Base-by-base conservation (phyloP, 2,329 filamentous ascomycete genomes). In the Ophiostoma sp. region DNA sequence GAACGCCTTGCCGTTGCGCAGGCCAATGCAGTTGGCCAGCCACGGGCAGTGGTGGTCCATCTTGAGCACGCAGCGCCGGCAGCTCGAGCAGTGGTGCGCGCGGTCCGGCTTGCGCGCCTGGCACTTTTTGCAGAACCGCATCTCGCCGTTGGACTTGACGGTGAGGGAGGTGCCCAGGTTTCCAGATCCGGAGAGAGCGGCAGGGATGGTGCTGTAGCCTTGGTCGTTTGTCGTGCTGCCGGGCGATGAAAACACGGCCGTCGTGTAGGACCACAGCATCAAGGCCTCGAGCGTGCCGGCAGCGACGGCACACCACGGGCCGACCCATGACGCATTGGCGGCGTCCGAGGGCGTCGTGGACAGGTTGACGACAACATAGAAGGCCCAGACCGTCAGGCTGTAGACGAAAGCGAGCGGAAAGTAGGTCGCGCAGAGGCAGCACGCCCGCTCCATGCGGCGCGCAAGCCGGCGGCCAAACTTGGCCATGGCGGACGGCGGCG, bases 21-120 rank as follows among this genome's bases (percentile, higher is more conserved):
- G 83, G 27, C 95, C 95, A 72, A 99, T 91, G 79, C 95, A 99
- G 4, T 93, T 97, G 36, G 95, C 94, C 67, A 99, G 85, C 95
- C 95, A 99, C 20, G 95, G 95, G 79, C 95, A 99, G 81, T 99
- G 95, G 79, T 99, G 95, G 78, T 99, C 95, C 95, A 99, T 99
- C 84, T 99, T 99, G 79, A 99, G 84, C 35, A 99, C 94, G 79
- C 95, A 99, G 76, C 91, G 90, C 75, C 90, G 88, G 81, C 95
- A 99, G 4, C 93, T 96, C 13, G 93, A 96, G 84, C 95, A 99
- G 82, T 99, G 95, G 79, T 99, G 95, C 41, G 94, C 89, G 72
- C 95, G 92, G 81, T 99, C 95, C 60, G 95, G 95, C 82, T 99
- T 99, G 73, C 91, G 88, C 68, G 90, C 90, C 81, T 96, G 92